Base-by-base conservation (phyloP, 106 monocot species). In the Posidonia australis region DNA sequence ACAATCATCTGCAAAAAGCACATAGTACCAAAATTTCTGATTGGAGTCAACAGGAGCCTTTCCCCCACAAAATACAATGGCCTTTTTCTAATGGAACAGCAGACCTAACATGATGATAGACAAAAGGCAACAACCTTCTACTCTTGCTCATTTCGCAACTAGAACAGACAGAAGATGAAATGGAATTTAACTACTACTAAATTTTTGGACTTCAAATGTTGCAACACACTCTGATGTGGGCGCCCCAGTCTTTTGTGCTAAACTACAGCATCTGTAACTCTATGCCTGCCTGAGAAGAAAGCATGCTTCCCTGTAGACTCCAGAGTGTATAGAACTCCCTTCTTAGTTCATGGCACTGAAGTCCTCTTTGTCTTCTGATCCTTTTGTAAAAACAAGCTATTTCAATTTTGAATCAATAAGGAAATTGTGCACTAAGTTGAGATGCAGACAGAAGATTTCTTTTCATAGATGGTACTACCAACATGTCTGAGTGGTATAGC, bases 1-100 rank as follows among this genome's bases (percentile, higher is more conserved):
- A 28, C 10, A 31, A 17, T 71, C 10, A 51, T 62, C 60, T 17
- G 49, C 30, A 51, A 71, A 62, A 31, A 61, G 18, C 22, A 22
- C 43, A 61, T 71, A 62, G 31, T 71, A 71, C 2, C 7, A 16
- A 71, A 26, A 61, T 49, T 43, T 20, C 7, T 30, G 23, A 46
- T 10, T 31, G 10, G 12, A 60, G 1, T 10, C 1, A 13, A 61
- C 27, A 0, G 45, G 61, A 31, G 70, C 47, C n/a, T 9, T 25
- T 10, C 3, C 59, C 49, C 51, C 61, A 71, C 6, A 61, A 25
- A 71, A 61, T 60, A 36, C 2, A 47, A 71, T 60, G 47, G 11
- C 60, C 21, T 71, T 44, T 12, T 7, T 19, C 60, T 19, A 71
- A 28, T 23, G n/a, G 47, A n/a, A 17, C 16, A 45, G 9, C 10